A percentile compares a stretch with the other conserved stretches of the same genome.
phyloP scores from a whole-genome alignment of 176 grass and related monocot species.

The Zea luxurians region DNA sequence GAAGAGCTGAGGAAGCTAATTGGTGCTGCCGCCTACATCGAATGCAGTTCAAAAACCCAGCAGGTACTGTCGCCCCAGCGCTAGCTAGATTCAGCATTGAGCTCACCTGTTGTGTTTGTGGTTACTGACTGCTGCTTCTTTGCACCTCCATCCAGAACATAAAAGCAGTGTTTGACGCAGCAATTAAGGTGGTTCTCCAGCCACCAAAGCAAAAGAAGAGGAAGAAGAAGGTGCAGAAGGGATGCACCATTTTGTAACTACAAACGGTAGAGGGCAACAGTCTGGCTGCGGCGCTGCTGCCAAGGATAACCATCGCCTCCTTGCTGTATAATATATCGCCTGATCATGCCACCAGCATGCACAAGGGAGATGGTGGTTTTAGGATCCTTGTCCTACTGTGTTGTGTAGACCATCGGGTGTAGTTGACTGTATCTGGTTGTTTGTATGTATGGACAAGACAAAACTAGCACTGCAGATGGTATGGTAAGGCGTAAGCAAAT shows the following conservation, averaged over 20 bases:
- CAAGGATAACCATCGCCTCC: constrained; percentile 1
- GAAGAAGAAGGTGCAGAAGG: constrained; percentile 67
- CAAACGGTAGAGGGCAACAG: constrained; percentile 31
- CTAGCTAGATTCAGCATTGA: constrained; percentile 18
- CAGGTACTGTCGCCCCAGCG: constrained; percentile 42
- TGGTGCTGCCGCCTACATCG: constrained; percentile 67
- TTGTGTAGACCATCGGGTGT: no score
- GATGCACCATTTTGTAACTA: constrained; percentile 79
- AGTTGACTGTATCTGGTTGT: no score
- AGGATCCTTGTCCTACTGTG: no score
- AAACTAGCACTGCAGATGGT: no score
- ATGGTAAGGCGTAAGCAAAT: no score
- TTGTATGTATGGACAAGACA: no score
- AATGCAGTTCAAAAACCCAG: constrained; percentile 90
- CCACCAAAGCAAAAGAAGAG: constrained; percentile 77
- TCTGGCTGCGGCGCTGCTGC: constrained; percentile 31
- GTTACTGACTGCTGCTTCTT: constrained; percentile 29
- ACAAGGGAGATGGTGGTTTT: neutral
- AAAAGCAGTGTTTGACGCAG: constrained; percentile 71
- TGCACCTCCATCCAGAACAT: constrained; percentile 61
- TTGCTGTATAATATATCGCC: constrained; percentile 36
- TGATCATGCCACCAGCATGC: constrained; percentile 3
- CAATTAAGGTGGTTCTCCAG: constrained; percentile 74
- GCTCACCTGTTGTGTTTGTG: constrained; percentile 15
- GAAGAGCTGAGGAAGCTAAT: constrained; percentile 76